Conservation (phyloP, 345 rosid species). For the Gossypium longicalyx region DNA sequence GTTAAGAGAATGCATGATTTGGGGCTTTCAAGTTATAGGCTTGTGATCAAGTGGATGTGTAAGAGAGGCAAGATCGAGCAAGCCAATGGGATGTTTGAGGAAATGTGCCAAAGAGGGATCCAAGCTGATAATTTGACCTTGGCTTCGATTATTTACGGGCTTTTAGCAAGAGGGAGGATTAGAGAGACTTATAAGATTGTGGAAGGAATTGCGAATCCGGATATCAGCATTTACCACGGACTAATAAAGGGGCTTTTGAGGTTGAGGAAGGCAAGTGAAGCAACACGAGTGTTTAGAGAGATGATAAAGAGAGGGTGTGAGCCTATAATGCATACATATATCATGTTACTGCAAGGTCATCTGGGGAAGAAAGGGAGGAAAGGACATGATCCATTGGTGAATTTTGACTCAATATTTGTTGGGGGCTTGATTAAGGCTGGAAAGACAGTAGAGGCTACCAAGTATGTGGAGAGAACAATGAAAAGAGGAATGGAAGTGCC, state of each 20-base stretch:
- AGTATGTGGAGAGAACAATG: constrained; percentile 68
- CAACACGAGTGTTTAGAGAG: constrained; percentile 69
- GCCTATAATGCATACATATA: constrained; percentile 87
- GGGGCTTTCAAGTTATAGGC: constrained; percentile 60
- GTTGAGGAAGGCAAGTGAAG: constrained; percentile 32
- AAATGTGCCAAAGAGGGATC: constrained; percentile 61
- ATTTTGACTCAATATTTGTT: constrained; percentile 78
- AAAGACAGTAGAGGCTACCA: constrained; percentile 57
- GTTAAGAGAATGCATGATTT: constrained; percentile 41
- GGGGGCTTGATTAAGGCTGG: constrained; percentile 89
- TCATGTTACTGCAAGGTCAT: constrained; percentile 84
- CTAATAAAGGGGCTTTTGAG: constrained; percentile 65
- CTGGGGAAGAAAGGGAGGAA: constrained; percentile 84
- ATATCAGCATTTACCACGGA: constrained; percentile 60
- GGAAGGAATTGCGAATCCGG: constrained; percentile 44
- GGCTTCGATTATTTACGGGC: constrained; percentile 48
- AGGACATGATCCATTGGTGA: constrained; percentile 61
- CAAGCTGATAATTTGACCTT: constrained; percentile 40
- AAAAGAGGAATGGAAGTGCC: constrained; percentile 71
- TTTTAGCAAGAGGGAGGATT: constrained; percentile 48
- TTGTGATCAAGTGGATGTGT: constrained; percentile 74
- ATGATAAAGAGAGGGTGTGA: constrained; percentile 79
- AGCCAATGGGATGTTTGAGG: constrained; percentile 48
- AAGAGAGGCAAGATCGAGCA: constrained; percentile 50
- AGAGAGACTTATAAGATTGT: constrained; percentile 47